A percentile compares a stretch with the other conserved stretches of the same genome.
Conservation (phyloP, 768 basidiomycete species). For the Lactarius evosmus region DNA sequence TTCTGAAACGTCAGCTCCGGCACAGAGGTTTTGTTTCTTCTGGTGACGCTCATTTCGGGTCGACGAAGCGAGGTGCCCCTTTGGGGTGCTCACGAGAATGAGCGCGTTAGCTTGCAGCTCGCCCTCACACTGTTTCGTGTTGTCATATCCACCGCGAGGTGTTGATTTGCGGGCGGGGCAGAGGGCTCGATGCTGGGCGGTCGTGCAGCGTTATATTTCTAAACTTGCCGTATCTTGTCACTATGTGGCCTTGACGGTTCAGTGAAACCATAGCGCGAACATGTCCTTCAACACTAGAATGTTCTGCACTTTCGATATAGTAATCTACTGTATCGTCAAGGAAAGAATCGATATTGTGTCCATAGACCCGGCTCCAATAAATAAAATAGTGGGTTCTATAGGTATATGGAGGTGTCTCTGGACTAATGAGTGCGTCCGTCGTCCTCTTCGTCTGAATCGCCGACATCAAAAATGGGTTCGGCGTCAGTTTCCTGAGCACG, state of each 20-base stretch:
- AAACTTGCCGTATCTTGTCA: conserved; percentile 71
- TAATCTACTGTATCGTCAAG: background rate
- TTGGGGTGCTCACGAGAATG: conserved; percentile 50
- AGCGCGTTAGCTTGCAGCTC: conserved; percentile 33
- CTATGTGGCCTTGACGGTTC: conserved; percentile 80
- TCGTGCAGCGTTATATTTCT: conserved; percentile 76
- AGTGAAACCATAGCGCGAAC: conserved; percentile 81
- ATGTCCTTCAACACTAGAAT: conserved; percentile 31
- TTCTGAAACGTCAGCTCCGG: conserved; percentile 56
- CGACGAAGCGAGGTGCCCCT: conserved; percentile 70
- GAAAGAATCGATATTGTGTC: background rate
- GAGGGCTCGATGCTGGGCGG: conserved; percentile 45
- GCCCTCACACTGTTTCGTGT: conserved; percentile 38
- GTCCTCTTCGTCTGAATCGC: conserved; percentile 46
- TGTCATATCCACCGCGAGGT: conserved; percentile 50
- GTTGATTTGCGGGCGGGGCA: conserved; percentile 48
- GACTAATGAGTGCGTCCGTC: background rate
- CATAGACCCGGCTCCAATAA: background rate
- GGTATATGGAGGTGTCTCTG: background rate
- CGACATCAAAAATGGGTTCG: conserved; percentile 44
- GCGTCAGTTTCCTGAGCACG: conserved; percentile 33
- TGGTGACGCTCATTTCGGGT: conserved; percentile 69
- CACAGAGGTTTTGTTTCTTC: conserved; percentile 48
- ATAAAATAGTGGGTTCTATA: conserved; percentile 1
- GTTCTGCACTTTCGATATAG: background rate